These are phyloP conservation scores for Boechera stricta DNA, from an alignment of 345 rosid genomes.

Conservation along the genomic window DNA sequence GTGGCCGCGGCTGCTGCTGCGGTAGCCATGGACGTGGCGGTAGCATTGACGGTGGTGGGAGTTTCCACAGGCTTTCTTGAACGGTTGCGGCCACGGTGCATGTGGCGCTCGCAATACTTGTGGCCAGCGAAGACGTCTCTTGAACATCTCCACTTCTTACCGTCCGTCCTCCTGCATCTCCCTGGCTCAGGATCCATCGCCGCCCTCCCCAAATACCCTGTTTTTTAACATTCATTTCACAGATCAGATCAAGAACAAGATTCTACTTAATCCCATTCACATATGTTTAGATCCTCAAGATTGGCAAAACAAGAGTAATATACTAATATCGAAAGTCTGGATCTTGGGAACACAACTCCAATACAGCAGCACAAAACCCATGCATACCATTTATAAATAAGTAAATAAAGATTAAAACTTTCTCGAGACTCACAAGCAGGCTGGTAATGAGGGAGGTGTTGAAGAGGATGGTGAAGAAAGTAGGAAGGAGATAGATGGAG, in stretches of 20 bases:
- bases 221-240: conserved; percentile 48
- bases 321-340: conserved; percentile 1
- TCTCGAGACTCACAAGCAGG: conserved; percentile 68
- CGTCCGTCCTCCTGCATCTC: conserved; percentile 96
- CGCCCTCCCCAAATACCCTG: conserved; percentile 84
- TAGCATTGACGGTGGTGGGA: conserved; percentile 60
- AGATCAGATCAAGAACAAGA: conserved; percentile 26
- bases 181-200: conserved; percentile 99
- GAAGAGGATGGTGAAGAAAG: conserved; percentile 66
- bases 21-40: conserved; percentile 44
- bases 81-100: conserved; percentile 99
- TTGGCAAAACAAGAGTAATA: conserved; percentile 4
- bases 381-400: conserved; percentile 7
- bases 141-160: conserved; percentile 99
- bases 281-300: conserved; percentile 12
- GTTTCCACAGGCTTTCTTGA: conserved; percentile 99
- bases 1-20: conserved; percentile 34
- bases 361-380: conserved; percentile 34
- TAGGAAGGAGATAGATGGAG: conserved; percentile 65
- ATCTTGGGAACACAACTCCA: conserved; percentile 44
- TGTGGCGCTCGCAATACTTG: conserved; percentile 99
- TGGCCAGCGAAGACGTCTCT: conserved; percentile 89
- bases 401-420: not conserved
- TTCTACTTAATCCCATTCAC: not conserved
- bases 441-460: conserved; percentile 63